Evolutionary conservation across 352 stramenopile species (phyloP).

Genomic region (Phytophthora kernoviae): DNA sequence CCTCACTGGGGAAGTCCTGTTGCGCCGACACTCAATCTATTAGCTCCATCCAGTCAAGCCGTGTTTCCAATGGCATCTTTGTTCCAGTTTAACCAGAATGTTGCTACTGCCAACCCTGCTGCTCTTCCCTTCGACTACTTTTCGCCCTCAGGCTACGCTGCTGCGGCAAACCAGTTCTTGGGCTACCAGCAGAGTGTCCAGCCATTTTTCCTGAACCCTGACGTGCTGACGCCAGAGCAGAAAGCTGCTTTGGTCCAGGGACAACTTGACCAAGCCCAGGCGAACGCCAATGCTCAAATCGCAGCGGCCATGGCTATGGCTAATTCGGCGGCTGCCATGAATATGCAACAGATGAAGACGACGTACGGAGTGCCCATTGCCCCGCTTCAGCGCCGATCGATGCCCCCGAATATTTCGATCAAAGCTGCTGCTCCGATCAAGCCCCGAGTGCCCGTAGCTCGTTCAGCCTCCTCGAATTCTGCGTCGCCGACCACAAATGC

Average conservation of each 20-base stretch:
- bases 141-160: constrained; percentile 54
- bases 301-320: constrained; percentile 57
- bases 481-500: constrained; percentile 14
- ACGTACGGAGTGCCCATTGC: constrained; percentile 60
- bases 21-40: constrained; percentile 35
- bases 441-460: constrained; percentile 38
- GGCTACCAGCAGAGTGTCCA: constrained; percentile 41
- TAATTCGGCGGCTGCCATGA: constrained; percentile 58
- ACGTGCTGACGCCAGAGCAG: constrained; percentile 44
- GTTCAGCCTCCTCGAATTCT: constrained; percentile 22
- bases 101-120: constrained; percentile 2
- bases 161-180: constrained; percentile 36
- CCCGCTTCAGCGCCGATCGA: constrained; percentile 40
- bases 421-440: constrained; percentile 44
- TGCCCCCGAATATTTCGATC: constrained; percentile 32
- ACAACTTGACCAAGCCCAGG: constrained; percentile 25
- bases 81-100: constrained; percentile 2
- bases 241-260: constrained; percentile 36
- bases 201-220: constrained; percentile 49
- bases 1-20: constrained; percentile 29
- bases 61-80: constrained; percentile 32
- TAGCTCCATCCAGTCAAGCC: constrained; percentile 18
- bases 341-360: constrained; percentile 60
- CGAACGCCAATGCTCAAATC: constrained; percentile 40
- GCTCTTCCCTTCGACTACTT: constrained; percentile 55